phyloP scores from a whole-genome alignment of 352 stramenopile genomes.

The Halophytophthora batemanensis region DNA sequence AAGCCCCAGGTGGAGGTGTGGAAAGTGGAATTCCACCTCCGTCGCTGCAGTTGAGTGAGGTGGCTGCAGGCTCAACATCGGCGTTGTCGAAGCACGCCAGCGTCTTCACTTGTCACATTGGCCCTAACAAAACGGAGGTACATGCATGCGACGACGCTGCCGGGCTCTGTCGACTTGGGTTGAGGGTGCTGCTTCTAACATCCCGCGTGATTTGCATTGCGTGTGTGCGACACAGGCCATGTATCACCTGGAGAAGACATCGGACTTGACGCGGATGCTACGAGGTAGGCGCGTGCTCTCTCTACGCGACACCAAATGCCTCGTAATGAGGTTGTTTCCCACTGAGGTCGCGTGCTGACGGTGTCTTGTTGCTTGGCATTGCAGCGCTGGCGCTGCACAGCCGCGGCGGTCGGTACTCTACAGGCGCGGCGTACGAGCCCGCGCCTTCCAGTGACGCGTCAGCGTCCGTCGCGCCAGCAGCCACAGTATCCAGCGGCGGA shows the following conservation, averaged over 20 bases:
- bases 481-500: constrained; percentile 3
- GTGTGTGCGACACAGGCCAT: constrained; percentile 39
- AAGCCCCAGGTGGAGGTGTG: background rate
- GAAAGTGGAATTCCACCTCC: constrained; percentile 16
- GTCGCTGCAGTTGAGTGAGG: constrained; percentile 4
- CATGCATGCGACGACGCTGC: background rate
- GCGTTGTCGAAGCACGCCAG: constrained; percentile 45
- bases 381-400: constrained; percentile 57
- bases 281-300: constrained; percentile 33
- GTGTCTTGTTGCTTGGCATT: constrained; percentile 2
- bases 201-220: background rate
- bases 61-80: constrained; percentile 15
- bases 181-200: background rate
- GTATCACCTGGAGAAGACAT: constrained; percentile 63
- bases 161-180: background rate
- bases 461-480: background rate
- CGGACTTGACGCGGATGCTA: constrained; percentile 56
- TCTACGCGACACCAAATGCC: background rate
- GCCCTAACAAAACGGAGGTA: constrained; percentile 69
- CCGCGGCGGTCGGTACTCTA: constrained; percentile 33
- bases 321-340: background rate
- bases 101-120: constrained; percentile 76
- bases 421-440: constrained; percentile 12
- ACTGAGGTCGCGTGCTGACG: background rate
- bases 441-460: constrained; percentile 11